Conservation (phyloP, 257 asterid species). For the Anisodus tanguticus region DNA sequence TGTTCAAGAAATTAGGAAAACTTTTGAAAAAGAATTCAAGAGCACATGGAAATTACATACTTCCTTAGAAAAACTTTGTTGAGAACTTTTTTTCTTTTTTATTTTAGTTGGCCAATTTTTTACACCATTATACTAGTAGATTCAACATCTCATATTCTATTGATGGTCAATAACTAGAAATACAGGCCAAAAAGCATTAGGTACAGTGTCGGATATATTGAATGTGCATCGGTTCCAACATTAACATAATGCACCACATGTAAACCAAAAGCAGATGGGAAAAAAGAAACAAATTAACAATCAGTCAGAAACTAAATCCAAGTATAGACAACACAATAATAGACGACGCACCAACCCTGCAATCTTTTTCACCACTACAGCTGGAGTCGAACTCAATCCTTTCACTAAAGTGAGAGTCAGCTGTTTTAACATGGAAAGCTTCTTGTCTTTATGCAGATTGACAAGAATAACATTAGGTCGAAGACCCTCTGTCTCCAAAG, state of each 20-base stretch:
- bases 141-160: background rate
- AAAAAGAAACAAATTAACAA: background rate
- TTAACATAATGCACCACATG: constrained; percentile 5
- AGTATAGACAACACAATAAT: constrained; percentile 19
- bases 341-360: constrained; percentile 79
- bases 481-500: constrained; percentile 79
- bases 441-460: constrained; percentile 83
- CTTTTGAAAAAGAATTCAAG: background rate
- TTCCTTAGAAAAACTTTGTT: constrained; percentile 8
- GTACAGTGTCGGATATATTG: background rate
- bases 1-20: background rate
- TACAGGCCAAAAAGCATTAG: background rate
- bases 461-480: constrained; percentile 82
- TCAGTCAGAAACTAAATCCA: constrained; percentile 20
- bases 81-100: background rate
- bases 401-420: constrained; percentile 74
- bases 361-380: constrained; percentile 75
- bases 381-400: constrained; percentile 76
- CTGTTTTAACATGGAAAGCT: constrained; percentile 91
- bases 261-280: background rate
- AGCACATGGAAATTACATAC: background rate
- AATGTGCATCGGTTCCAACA: background rate
- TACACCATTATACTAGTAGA: background rate
- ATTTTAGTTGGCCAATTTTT: background rate
- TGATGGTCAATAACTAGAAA: background rate